Base-by-base conservation (phyloP, 1,284 basidiomycete species). In the Cutaneotrichosporon curvatum region DNA sequence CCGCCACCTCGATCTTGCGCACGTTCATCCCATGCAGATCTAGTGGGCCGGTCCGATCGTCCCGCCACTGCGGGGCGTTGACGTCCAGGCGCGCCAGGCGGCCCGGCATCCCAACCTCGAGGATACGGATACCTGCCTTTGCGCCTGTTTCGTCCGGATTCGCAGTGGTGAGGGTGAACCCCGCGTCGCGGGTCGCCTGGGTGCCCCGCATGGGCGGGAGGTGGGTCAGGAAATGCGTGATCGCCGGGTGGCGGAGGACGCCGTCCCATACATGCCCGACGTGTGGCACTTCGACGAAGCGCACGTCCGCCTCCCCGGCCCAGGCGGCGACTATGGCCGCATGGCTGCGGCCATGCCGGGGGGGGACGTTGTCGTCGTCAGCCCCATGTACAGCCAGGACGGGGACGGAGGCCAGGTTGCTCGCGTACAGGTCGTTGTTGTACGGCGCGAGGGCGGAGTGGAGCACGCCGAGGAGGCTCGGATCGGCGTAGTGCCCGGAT, bases 371-470 rank as follows among this genome's bases (percentile, higher is more conserved):
- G 40, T 62, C 57, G 51, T 71, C 70, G 7, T 61, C 79, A 42
- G 61, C 81, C 78, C 87, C 89, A 57, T 91, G 85, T 39, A 91
- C 76, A 4, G 82, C 85, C 12, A 90, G 73, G 3, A 88, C 72
- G 0, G 83, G 82, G 0, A 77, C 51, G 6, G 62, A 81, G 28
- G 81, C 76, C 1, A 79, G 81, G 20, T 92, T 94, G 5, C 82
- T 80, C 9, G 87, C 61, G 70, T 87, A 84, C 8, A 92, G 67
- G 59, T 92, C 87, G 62, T 94, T 89, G 66, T 91, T 85, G 61
- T 89, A 89, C 9, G 83, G 79, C 0, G 82, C 81, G 28, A 90
- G 73, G 0, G 85, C 79, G 0, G 81, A 76, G 45, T 82, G 78
- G 3, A 94, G 75, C 25, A 92, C 76, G 2, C 81, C 79, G 30